A percentile compares a stretch with the other conserved stretches of the same genome.
Evolutionary conservation across 768 basidiomycete genomes (phyloP).

Genomic region (Clavulina sp.): DNA sequence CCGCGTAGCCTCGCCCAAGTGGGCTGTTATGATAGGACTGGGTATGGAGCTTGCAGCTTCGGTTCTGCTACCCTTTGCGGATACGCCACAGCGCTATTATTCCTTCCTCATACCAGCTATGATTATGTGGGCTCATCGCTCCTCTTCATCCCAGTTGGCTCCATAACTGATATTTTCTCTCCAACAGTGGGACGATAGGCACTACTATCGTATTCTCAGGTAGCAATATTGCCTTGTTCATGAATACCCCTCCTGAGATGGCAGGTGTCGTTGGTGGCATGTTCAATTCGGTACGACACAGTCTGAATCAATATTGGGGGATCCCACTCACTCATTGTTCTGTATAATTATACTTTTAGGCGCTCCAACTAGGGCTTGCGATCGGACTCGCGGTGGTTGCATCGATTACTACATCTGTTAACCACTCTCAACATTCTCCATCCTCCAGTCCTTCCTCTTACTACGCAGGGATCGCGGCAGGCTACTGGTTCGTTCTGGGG

Average conservation of each 20-base stretch:
- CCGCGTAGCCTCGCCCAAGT: conserved; percentile 18
- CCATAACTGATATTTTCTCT: no score
- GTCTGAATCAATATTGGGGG: no score
- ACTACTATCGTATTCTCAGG: not conserved
- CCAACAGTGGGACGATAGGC: conserved; percentile 1
- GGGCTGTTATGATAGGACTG: conserved; percentile 29
- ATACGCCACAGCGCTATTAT: conserved; percentile 27
- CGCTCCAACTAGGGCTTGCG: conserved; percentile 36
- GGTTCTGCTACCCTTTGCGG: conserved; percentile 27
- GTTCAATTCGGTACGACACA: no score
- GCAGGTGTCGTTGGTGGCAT: conserved; percentile 39
- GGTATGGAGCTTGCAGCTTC: conserved; percentile 24
- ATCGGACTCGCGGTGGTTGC: conserved; percentile 31
- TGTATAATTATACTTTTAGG: no score
- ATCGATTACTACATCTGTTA: conserved; percentile 31
- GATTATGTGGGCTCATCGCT: no score
- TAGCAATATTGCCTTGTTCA: conserved; percentile 33
- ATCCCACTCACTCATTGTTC: no score
- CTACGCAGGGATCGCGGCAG: conserved; percentile 27
- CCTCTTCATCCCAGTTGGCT: no score
- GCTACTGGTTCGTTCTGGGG: conserved; percentile 26
- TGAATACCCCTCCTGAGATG: conserved; percentile 28
- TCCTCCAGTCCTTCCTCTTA: conserved; percentile 17
- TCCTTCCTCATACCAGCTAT: conserved; percentile 32
- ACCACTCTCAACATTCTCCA: conserved; percentile 15